Conservation (phyloP, 441 rosid genomes). For the Isatis lusitanica region DNA sequence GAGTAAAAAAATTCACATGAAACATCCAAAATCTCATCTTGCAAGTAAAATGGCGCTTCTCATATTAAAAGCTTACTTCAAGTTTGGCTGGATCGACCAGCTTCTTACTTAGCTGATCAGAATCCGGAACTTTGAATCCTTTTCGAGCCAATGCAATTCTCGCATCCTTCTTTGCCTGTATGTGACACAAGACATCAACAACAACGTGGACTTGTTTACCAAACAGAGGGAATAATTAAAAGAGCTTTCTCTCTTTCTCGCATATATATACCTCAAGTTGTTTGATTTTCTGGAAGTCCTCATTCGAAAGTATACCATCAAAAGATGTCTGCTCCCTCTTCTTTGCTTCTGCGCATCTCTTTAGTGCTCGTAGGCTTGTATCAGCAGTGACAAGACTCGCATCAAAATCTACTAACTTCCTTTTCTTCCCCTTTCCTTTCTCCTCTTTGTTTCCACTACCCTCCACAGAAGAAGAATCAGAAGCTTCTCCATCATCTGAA, state of each 20-base stretch:
- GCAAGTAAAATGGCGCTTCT: not conserved
- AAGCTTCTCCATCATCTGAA: conserved; percentile 39
- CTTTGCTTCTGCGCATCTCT: conserved; percentile 67
- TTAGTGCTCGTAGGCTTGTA: conserved; percentile 81
- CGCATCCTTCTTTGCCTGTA: conserved; percentile 76
- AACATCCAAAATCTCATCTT: not conserved
- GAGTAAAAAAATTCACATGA: conserved; percentile 1
- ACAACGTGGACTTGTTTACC: not conserved
- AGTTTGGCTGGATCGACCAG: conserved; percentile 83
- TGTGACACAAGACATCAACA: conserved; percentile 2
- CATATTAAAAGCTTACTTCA: conserved; percentile 57
- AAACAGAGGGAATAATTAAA: not conserved
- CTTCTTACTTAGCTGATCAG: conserved; percentile 73
- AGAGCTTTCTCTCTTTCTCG: not conserved
- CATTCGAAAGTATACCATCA: conserved; percentile 90
- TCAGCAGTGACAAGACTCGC: conserved; percentile 68
- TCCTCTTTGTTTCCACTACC: conserved; percentile 34
- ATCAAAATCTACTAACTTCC: conserved; percentile 73
- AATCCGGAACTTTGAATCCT: conserved; percentile 76
- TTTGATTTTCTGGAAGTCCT: conserved; percentile 86
- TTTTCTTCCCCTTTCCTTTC: conserved; percentile 50
- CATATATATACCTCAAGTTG: conserved; percentile 57
- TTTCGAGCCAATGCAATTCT: conserved; percentile 64
- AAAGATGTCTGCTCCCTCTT: conserved; percentile 36
- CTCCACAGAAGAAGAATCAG: conserved; percentile 17